Evolutionary conservation across 1,284 basidiomycete species (phyloP).

Genomic region (Sutorius eximius): DNA sequence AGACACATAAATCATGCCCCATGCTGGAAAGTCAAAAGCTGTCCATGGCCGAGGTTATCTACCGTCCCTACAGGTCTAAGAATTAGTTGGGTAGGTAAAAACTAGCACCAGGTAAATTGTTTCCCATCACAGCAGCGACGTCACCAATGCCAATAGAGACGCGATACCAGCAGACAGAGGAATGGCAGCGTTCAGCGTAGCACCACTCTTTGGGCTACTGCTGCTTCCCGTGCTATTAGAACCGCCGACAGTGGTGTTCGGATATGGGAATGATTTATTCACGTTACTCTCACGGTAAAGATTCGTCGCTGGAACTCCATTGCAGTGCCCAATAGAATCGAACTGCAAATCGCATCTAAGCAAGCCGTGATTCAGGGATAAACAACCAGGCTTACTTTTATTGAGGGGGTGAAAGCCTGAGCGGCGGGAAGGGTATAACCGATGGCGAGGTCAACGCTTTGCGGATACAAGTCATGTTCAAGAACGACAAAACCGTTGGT

Average conservation of each 20-base stretch:
- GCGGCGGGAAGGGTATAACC: constrained; percentile 83
- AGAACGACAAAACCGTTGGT: constrained; percentile 83
- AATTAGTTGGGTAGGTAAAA: constrained; percentile 24
- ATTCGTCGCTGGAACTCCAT: constrained; percentile 50
- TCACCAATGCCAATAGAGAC: constrained; percentile 14
- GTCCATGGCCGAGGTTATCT: constrained; percentile 23
- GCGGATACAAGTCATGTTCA: constrained; percentile 82
- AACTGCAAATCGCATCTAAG: constrained; percentile 40
- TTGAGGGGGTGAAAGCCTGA: constrained; percentile 54
- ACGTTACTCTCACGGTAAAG: constrained; percentile 66
- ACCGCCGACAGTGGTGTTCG: constrained; percentile 23
- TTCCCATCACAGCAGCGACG: constrained; percentile 19
- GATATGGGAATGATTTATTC: constrained; percentile 59
- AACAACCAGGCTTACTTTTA: constrained; percentile 48
- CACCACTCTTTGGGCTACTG: constrained; percentile 1
- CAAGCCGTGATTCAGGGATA: background rate
- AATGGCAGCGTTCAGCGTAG: constrained; percentile 15
- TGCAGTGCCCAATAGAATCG: constrained; percentile 65
- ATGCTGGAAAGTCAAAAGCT: constrained; percentile 10
- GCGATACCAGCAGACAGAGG: constrained; percentile 12
- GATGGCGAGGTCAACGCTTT: constrained; percentile 85
- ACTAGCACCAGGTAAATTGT: constrained; percentile 4
- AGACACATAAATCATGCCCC: constrained; percentile 1
- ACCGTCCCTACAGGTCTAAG: constrained; percentile 18
- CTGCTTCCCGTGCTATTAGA: background rate